Conservation (phyloP, 257 asterid genomes). For the Capsicum chinense region DNA sequence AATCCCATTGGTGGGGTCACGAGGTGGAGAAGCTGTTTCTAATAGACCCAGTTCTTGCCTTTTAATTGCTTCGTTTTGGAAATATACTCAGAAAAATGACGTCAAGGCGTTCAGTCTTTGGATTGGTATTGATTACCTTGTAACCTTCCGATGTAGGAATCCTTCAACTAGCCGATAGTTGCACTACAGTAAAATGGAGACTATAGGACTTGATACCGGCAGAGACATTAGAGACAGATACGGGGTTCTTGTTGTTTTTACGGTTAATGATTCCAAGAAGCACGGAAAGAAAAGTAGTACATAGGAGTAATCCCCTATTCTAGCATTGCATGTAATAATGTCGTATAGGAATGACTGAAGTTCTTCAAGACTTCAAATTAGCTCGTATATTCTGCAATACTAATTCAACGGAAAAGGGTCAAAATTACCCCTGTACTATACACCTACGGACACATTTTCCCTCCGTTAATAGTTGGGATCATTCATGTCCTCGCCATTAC, state of each 20-base stretch:
- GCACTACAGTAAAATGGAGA: not conserved
- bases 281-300: not conserved
- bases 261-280: not conserved
- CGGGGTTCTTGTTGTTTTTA: not conserved
- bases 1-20: too few species aligned
- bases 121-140: not conserved
- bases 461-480: too few species aligned
- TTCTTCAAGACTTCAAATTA: not conserved
- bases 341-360: not conserved
- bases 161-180: conserved; percentile 1
- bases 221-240: not conserved
- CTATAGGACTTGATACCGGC: not conserved
- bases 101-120: not conserved
- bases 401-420: not conserved
- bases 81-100: not conserved
- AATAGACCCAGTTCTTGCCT: too few species aligned
- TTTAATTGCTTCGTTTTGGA: not conserved
- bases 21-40: too few species aligned
- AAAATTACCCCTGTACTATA: too few species aligned
- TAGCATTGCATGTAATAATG: not conserved
- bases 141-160: not conserved
- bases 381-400: not conserved
- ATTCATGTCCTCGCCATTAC: too few species aligned
- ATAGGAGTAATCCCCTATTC: not conserved
- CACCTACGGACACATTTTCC: too few species aligned